These are phyloP conservation scores for Hypoxylon sp. DNA, from an alignment of 2,329 filamentous ascomycete species.

Conservation along the genomic window DNA sequence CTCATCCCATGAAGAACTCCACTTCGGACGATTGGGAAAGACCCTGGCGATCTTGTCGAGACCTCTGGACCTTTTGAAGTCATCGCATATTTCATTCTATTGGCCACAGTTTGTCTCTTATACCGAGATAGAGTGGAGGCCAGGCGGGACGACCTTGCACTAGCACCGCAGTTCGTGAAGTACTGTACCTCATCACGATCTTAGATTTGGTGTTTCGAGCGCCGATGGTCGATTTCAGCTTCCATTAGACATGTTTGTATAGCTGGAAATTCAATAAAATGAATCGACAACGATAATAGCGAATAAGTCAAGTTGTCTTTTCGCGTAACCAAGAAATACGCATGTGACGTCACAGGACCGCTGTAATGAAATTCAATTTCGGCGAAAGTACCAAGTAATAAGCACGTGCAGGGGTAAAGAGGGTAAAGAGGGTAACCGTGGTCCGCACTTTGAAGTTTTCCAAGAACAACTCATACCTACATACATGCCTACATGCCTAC, in stretches of 20 bases:
- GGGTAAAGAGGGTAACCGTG: neutral
- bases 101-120: slow-evolving; percentile 41
- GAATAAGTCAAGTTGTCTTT: neutral
- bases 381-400: slow-evolving; percentile 17
- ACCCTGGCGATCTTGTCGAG: slow-evolving; percentile 54
- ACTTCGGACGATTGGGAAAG: slow-evolving; percentile 47
- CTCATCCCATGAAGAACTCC: slow-evolving; percentile 21
- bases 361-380: slow-evolving; percentile 32
- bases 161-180: slow-evolving; percentile 13
- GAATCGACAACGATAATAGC: neutral
- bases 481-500: neutral
- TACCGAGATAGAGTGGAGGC: slow-evolving; percentile 39
- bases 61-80: slow-evolving; percentile 48
- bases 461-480: slow-evolving; percentile 16
- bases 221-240: slow-evolving; percentile 13
- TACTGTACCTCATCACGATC: slow-evolving; percentile 30
- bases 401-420: slow-evolving; percentile 31
- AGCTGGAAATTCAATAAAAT: slow-evolving; percentile 13
- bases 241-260: neutral
- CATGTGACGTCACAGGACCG: slow-evolving; percentile 36
- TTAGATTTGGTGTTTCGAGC: slow-evolving; percentile 16
- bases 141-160: slow-evolving; percentile 26
- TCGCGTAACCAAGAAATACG: slow-evolving; percentile 14
- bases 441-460: slow-evolving; percentile 7
- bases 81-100: slow-evolving; percentile 54